Evolutionary conservation across 2,329 filamentous ascomycete genomes (phyloP).

Genomic region (Huntiella moniliformis): DNA sequence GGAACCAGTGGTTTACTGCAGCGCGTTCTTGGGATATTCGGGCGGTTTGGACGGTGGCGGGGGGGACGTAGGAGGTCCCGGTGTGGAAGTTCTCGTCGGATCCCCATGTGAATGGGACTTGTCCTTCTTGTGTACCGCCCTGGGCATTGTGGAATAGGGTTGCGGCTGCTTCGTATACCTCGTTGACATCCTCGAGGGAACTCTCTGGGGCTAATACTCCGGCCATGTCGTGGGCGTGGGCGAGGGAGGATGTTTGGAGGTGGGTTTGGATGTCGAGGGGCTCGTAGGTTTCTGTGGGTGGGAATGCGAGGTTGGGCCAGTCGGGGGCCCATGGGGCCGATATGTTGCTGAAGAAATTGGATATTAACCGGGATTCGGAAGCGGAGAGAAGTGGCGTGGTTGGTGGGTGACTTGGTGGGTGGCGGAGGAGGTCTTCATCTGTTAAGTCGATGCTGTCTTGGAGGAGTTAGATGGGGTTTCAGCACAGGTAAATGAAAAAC

Average conservation of each 20-base stretch:
- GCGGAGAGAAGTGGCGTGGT: constrained; percentile 47
- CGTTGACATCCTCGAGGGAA: constrained; percentile 5
- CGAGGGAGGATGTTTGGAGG: neutral
- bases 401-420: constrained; percentile 35
- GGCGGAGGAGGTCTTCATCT: constrained; percentile 16
- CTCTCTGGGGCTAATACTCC: neutral
- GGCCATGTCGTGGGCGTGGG: constrained; percentile 5
- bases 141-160: constrained; percentile 11
- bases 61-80: constrained; percentile 9
- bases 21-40: neutral
- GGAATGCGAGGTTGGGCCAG: too few species aligned
- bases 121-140: neutral
- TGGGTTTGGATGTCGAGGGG: neutral
- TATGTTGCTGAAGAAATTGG: constrained; percentile 37
- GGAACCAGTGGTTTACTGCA: neutral
- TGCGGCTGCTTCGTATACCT: constrained; percentile 10
- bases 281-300: neutral
- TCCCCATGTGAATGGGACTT: too few species aligned
- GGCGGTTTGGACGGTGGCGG: neutral
- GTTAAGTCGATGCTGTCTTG: constrained; percentile 17
- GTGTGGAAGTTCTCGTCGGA: constrained; percentile 8
- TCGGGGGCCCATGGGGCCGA: constrained; percentile 17
- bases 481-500: constrained; percentile 18
- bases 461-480: neutral
- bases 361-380: constrained; percentile 38